Conservation (phyloP, 352 stramenopile genomes). For the Pythium monospermum region DNA sequence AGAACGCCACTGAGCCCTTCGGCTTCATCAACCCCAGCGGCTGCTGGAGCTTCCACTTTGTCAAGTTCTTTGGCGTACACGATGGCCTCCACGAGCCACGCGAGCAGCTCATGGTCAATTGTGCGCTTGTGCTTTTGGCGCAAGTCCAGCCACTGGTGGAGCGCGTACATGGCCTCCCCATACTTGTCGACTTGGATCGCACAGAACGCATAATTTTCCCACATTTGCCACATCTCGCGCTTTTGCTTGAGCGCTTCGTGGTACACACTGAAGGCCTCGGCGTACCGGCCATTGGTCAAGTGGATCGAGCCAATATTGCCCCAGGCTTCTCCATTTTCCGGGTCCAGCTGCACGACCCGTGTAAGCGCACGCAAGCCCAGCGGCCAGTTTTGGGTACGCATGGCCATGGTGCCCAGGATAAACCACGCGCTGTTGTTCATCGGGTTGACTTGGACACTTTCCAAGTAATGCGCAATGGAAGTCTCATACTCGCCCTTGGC, state of each 20-base stretch:
- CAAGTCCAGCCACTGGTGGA: slow-evolving; percentile 79
- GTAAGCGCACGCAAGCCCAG: slow-evolving; percentile 87
- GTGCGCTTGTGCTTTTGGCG: slow-evolving; percentile 75
- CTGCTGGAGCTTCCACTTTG: no score
- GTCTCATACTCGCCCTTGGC: slow-evolving; percentile 78
- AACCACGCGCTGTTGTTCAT: slow-evolving; percentile 93
- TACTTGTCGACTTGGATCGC: slow-evolving; percentile 72
- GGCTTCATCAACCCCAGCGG: slow-evolving; percentile 23
- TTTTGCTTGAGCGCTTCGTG: slow-evolving; percentile 88
- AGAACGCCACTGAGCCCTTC: slow-evolving; percentile 24
- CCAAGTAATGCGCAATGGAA: slow-evolving; percentile 76
- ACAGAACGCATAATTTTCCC: slow-evolving; percentile 87
- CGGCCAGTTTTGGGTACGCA: slow-evolving; percentile 87
- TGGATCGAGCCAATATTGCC: slow-evolving; percentile 95
- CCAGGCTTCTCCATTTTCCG: slow-evolving; percentile 93
- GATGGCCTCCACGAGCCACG: slow-evolving; percentile 78
- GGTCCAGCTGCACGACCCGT: slow-evolving; percentile 92
- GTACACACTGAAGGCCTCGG: slow-evolving; percentile 78
- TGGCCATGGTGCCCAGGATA: slow-evolving; percentile 86
- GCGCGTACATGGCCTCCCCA: slow-evolving; percentile 77
- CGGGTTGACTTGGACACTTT: slow-evolving; percentile 84
- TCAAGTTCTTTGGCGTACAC: slow-evolving; percentile 53
- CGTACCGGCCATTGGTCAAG: slow-evolving; percentile 72
- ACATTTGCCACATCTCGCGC: slow-evolving; percentile 90
- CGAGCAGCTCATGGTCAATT: slow-evolving; percentile 71